Evolutionary conservation across 1,284 basidiomycete species (phyloP), one percentile per base, ranked within the genome.

Genomic region (Tilletia walkeri): DNA sequence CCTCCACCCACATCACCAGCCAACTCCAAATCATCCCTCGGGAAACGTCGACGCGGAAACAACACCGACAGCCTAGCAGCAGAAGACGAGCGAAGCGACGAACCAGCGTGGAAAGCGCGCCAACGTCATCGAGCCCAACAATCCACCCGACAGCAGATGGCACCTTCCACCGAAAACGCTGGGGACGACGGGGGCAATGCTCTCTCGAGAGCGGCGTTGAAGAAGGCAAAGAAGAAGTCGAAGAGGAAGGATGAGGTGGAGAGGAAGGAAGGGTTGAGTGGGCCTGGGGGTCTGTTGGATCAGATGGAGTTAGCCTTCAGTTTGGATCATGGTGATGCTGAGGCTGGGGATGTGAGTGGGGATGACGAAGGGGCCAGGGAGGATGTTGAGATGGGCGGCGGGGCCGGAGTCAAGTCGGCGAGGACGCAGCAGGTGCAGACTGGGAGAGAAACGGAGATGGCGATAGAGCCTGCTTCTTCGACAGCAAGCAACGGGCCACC

Each of bases 241-340:
- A 38, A 63, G 36, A 10, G 59, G 36, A 24, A 41, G 59, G 6
- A 18, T 36, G 34, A 63, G 34, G 20, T 63, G 10, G 59, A 63
- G 34, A 36, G 59, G 30, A 24, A 34, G 59, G 36, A 38, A 18
- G 36, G 36, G 2, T 16, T 63, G 59, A n/a, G 34, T 39, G 59
- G 59, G 34, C 59, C 59, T 39, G 59, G 59, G 18, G 59, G 59
- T 6, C 34, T 63, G 34, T 39, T 63, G 59, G 59, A 63, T 63
- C 36, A 38, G 36, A 24, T 63, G 36, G 59, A 63, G 59, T 36
- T 63, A 2, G 59, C 14, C 3, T 36, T 63, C 14, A 38, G 16
- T 39, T 16, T 39, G 7, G 59, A 63, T 16, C 16, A 5, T 3
- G 56, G 38, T 7, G n/a, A 18, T 7, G 20, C n/a, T 34, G 36